phyloP scores from a whole-genome alignment of 495 filamentous ascomycete genomes.

The Amniculicola lignicola region DNA sequence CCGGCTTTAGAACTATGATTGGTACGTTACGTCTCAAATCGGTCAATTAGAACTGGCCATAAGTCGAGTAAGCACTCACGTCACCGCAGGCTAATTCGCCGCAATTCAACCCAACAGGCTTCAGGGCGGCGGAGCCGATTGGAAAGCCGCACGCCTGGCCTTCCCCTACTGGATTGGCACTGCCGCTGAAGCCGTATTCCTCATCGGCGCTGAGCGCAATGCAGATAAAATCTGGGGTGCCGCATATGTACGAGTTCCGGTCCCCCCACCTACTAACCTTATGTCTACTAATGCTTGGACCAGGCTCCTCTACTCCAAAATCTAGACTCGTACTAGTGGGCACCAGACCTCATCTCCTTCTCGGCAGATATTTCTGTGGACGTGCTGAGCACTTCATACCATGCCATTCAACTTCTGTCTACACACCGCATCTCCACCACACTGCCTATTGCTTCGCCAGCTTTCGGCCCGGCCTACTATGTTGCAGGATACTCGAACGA shows the following conservation, averaged over 20 bases:
- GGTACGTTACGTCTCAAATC: constrained; percentile 30
- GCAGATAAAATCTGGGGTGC: constrained; percentile 49
- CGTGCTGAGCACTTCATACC: constrained; percentile 45
- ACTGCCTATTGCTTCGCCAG: constrained; percentile 47
- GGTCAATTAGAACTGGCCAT: constrained; percentile 17
- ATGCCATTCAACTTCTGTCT: constrained; percentile 46
- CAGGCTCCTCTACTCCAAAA: constrained; percentile 39
- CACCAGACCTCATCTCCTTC: constrained; percentile 39
- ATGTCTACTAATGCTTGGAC: not conserved
- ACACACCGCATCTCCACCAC: constrained; percentile 54
- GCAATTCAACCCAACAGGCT: constrained; percentile 50
- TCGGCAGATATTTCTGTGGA: constrained; percentile 35
- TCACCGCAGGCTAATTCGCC: constrained; percentile 62
- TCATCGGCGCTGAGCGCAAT: constrained; percentile 67
- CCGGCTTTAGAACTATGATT: constrained; percentile 17
- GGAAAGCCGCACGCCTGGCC: constrained; percentile 32
- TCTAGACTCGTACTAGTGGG: constrained; percentile 40
- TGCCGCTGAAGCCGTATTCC: constrained; percentile 63
- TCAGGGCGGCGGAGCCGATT: constrained; percentile 47
- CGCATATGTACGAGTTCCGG: constrained; percentile 30
- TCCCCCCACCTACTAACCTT: not conserved
- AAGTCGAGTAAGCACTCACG: constrained; percentile 43
- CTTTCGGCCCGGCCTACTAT: constrained; percentile 58
- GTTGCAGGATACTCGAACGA: constrained; percentile 49
- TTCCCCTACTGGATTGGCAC: constrained; percentile 55